These are phyloP conservation scores for Takakia lepidozioides DNA, from an alignment of 225 moss, liverwort and hornwort genomes.

Conservation along the genomic window DNA sequence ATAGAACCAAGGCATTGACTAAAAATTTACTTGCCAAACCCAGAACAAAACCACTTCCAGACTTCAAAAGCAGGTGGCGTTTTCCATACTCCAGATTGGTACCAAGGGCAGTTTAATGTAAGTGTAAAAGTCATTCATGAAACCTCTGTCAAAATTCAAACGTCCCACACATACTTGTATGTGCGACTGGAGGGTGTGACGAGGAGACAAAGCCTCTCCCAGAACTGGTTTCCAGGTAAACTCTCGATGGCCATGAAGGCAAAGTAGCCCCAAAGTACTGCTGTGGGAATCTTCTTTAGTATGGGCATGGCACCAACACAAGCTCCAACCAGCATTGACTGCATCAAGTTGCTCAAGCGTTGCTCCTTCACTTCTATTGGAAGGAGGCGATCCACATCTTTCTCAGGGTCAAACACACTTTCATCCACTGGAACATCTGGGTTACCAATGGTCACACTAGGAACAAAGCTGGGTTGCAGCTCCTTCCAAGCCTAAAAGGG, in stretches of 20 bases:
- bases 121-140: no score
- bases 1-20: no score
- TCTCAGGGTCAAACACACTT: slow-evolving; percentile 41
- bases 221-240: slow-evolving; percentile 78
- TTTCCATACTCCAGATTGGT: no score
- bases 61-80: no score
- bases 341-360: slow-evolving; percentile 69
- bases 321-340: slow-evolving; percentile 50
- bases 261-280: slow-evolving; percentile 84
- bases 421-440: slow-evolving; percentile 13
- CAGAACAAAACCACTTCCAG: no score
- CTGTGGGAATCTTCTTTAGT: slow-evolving; percentile 51
- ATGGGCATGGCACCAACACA: slow-evolving; percentile 64
- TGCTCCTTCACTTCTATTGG: slow-evolving; percentile 77
- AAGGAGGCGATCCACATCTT: slow-evolving; percentile 46
- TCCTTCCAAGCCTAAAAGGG: slow-evolving; percentile 24
- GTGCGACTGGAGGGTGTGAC: slow-evolving; percentile 42
- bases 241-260: slow-evolving; percentile 78
- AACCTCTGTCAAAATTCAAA: no score
- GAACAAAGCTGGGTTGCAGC: slow-evolving; percentile 8
- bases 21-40: no score
- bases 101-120: no score
- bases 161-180: slow-evolving; percentile 29
- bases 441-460: neutral
- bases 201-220: slow-evolving; percentile 58